These are phyloP conservation scores for Cyclotella atomus DNA, from an alignment of 108 stramenopile genomes.

Conservation along the genomic window DNA sequence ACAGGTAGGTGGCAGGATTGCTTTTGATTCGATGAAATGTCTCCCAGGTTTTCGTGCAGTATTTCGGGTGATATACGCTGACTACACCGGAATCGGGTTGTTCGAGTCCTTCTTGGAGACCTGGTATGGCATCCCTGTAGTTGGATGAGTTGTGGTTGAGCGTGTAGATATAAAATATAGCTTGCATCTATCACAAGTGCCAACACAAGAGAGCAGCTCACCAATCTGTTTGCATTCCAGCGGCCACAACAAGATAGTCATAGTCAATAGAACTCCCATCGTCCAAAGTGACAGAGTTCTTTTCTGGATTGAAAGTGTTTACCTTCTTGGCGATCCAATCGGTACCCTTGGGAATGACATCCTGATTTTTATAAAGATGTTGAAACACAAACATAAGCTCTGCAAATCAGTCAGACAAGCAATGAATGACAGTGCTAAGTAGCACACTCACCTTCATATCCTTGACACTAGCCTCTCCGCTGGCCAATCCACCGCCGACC, in stretches of 20 bases:
- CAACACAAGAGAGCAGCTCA: too few species aligned
- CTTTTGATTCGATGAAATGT: constrained; percentile 20
- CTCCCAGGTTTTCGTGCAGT: constrained; percentile 21
- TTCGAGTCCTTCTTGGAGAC: constrained; percentile 42
- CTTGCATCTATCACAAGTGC: too few species aligned
- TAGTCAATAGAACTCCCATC: constrained; percentile 41
- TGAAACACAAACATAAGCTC: too few species aligned
- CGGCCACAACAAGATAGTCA: constrained; percentile 53
- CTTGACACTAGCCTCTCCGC: constrained; percentile 4
- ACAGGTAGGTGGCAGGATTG: constrained; percentile 26
- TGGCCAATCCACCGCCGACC: constrained; percentile 37
- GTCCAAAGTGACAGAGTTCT: constrained; percentile 32
- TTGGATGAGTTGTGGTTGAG: too few species aligned
- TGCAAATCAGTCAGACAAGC: too few species aligned
- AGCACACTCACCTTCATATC: constrained; percentile 26
- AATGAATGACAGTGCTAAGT: too few species aligned
- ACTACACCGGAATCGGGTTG: constrained; percentile 40
- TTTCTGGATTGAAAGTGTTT: constrained; percentile 27
- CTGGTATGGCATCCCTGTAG: constrained; percentile 45
- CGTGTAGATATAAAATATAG: too few species aligned
- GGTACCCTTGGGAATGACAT: constrained; percentile 38
- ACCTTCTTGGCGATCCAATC: constrained; percentile 28
- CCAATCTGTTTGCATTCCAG: constrained; percentile 51
- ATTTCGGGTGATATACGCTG: constrained; percentile 37
- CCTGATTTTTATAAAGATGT: too few species aligned